Evolutionary conservation across 169 alveolate genomes (phyloP), one percentile per base, ranked within the genome.

Genomic region (Plasmodium reichenowi): DNA sequence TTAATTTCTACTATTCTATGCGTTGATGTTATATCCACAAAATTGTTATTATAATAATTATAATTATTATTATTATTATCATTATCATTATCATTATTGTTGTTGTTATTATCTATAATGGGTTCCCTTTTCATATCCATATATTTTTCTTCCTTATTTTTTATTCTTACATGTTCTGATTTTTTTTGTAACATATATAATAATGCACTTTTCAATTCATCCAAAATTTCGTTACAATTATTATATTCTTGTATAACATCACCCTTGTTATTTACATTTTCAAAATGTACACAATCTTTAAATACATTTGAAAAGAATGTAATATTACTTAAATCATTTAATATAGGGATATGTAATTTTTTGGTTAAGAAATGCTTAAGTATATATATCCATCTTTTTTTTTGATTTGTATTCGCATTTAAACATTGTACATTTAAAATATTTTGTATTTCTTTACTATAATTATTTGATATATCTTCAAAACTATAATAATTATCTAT

Each of bases 341-440:
- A 47, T 7, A 66, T 1, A n/a, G 92, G 63, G 3, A 86, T 72
- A 24, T 86, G 59, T 60, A 86, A 47, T 47, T 86, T 86, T 22
- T 72, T 86, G 9, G 29, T 54, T n/a, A 86, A 26, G 47, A 86
- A 86, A 43, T 86, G 92, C 52, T 86, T 86, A 17, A 86, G 54
- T 60, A 86, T 86, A 54, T 86, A 86, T 7, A 72, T 60, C 92
- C 92, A 86, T 48, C 92, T 86, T 56, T 86, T 86, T 56, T 86
- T 86, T 67, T 86, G 92, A 86, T 72, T 72, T 26, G 62, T 50
- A 52, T 48, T 73, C 1, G 92, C 92, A 47, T 86, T 66, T 56
- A n/a, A 4, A 17, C 92, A 59, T 13, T 86, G 75, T 22, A 59
- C 58, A 32, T 86, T 86, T 72, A 86, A 86, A 59, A 86, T 50